These are phyloP conservation scores for Lentinula detonsa DNA, from an alignment of 768 basidiomycete genomes.

Conservation along the genomic window DNA sequence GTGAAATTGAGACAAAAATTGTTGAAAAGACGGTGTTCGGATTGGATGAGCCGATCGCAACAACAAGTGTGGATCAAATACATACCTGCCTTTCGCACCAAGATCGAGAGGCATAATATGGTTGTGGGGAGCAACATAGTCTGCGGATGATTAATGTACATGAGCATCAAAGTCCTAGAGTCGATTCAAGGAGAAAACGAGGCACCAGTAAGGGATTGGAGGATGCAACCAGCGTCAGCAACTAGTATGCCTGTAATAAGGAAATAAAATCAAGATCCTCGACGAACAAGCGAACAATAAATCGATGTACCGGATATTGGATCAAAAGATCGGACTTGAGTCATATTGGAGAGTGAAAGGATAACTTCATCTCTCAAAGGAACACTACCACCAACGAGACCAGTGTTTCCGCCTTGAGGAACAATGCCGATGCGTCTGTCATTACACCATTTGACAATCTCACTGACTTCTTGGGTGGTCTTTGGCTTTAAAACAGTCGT, in stretches of 20 bases:
- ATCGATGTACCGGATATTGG: conserved; percentile 62
- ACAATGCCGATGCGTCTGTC: conserved; percentile 81
- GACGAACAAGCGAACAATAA: conserved; percentile 11
- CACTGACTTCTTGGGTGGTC: conserved; percentile 80
- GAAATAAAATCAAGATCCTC: conserved; percentile 4
- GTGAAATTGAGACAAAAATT: not conserved
- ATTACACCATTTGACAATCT: conserved; percentile 85
- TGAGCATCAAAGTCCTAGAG: not conserved
- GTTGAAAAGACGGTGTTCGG: not conserved
- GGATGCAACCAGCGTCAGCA: conserved; percentile 91
- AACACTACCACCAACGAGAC: conserved; percentile 92
- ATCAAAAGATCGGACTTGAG: conserved; percentile 76
- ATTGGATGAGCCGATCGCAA: conserved; percentile 4
- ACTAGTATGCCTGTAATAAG: conserved; percentile 68
- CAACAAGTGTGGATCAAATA: not conserved
- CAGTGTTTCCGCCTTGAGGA: conserved; percentile 98
- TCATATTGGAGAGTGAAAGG: conserved; percentile 79
- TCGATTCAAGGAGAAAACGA: not conserved
- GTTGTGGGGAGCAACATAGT: conserved; percentile 79
- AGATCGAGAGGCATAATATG: conserved; percentile 97
- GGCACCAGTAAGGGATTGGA: conserved; percentile 64
- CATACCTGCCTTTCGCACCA: conserved; percentile 90
- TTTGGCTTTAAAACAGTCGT: conserved; percentile 87
- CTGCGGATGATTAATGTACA: conserved; percentile 14
- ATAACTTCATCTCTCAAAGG: conserved; percentile 86